Evolutionary conservation across 1,139 yeast genomes (phyloP), one percentile per base, ranked within the genome.

Genomic region (Diutina rugosa): DNA sequence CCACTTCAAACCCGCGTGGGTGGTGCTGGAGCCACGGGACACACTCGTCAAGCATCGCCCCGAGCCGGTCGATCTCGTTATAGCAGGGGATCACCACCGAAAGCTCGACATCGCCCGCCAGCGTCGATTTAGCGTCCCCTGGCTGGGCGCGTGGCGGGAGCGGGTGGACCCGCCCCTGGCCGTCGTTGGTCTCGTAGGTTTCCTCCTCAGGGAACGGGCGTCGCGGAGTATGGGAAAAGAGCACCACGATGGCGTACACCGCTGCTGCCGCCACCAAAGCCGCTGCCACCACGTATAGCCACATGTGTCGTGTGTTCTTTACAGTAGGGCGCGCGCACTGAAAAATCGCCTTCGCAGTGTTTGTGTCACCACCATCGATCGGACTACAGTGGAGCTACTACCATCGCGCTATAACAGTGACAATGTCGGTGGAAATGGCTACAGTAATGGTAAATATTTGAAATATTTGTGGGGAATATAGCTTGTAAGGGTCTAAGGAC

Each of bases 31-130:
- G 73, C 62, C 78, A 81, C 10, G 69, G 79, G 49, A 89, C 76
- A 2, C 95, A 80, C 59, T 93, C 98, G 57, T 81, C 84, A 57
- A 93, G 74, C 95, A 93, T 89, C 55, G 72, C 68, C 38, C 82
- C 81, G 58, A 93, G 76, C 58, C 99, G 76, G 28, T 75, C 69
- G 1, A 87, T 84, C 70, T 93, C 99, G 67, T 93, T 93, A 67
- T 80, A 93, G 66, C 97, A 90, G 9, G 99, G 99, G 18, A 93
- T 80, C 14, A 95, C 90, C 38, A 93, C 85, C 46, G 95, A 83
- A 55, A 91, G 64, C 49, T 77, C 77, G 30, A 86, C n/a, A 12
- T 21, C 46, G 12, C 30, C n/a, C 32, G 58, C 61, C 26, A n/a
- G 28, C 12, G 9, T 26, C 9, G 38, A 3, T 8, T 2, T 32